Evolutionary conservation across 352 stramenopile species (phyloP), one percentile per base, ranked within the genome.

Genomic region (Globisporangium spiculum): DNA sequence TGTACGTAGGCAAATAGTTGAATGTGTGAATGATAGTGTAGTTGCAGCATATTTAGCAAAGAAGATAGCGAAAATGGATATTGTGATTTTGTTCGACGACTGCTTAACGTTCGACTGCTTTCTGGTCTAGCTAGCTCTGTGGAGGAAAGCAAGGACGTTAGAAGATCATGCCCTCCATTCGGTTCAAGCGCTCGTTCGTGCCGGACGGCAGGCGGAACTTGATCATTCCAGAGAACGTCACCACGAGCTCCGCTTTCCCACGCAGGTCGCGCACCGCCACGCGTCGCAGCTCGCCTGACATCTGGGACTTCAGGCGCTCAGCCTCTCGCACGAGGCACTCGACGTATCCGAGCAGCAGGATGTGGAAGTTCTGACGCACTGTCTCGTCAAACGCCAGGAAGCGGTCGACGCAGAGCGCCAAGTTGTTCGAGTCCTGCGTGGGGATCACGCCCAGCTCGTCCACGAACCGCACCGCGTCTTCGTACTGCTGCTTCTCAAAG

Each of bases 91-190:
- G 46, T 60, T 60, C 27, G 38, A 44, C 18, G 20, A 46, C 55
- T 46, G 53, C 2, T 52, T 52, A n/a, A 27, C 48, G 48, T 16
- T 27, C 18, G 52, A 57, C 7, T 58, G 9, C 48, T 58, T 59
- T 18, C 16, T 22, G 16, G n/a, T 67, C 63, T 55, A 26, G 44
- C 44, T 41, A 60, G 30, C 54, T 60, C 26, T 59, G 26, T 16
- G 54, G n/a, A 14, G 3, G 26, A 20, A 20, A 30, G 4, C 38
- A 8, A 58, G 26, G 52, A 38, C 58, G 6, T 64, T 88, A 94
- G 79, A 91, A 91, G 76, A 95, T 95, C 87, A 95, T 95, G 66
- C 79, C 76, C 64, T 96, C 88, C 84, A 96, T 90, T 68, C 87
- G 88, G 73, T 93, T 92, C 48, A 96, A 71, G 32, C 87, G 83